phyloP scores from a whole-genome alignment of 441 rosid genomes.

The Erodium texanum region DNA sequence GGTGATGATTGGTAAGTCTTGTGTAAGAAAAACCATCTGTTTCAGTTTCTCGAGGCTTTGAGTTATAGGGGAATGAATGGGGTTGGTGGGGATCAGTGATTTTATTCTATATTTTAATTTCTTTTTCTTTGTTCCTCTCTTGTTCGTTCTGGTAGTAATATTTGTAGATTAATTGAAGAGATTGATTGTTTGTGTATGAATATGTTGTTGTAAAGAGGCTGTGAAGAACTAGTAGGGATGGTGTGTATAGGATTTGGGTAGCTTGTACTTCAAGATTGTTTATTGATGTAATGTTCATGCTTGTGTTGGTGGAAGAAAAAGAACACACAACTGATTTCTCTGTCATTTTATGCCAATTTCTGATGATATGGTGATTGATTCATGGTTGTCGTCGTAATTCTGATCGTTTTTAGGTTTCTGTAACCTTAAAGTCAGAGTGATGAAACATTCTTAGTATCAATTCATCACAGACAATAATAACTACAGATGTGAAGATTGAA shows the following conservation, averaged over 20 bases:
- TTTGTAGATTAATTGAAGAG: slow-evolving; percentile 27
- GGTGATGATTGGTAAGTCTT: neutral
- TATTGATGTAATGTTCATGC: slow-evolving; percentile 8
- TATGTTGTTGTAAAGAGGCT: slow-evolving; percentile 26
- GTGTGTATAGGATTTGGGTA: slow-evolving; percentile 30
- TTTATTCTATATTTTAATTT: neutral
- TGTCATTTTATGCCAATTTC: neutral
- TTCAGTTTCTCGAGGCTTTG: too few relatives aligned
- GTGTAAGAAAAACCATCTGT: slow-evolving; percentile 12
- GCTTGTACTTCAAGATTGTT: slow-evolving; percentile 16
- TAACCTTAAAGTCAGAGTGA: too few relatives aligned
- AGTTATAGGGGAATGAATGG: too few relatives aligned
- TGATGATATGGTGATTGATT: too few relatives aligned
- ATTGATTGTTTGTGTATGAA: slow-evolving; percentile 30
- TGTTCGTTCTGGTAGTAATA: neutral
- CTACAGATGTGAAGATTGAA: too few relatives aligned
- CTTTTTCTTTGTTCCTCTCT: neutral
- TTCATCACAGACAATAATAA: too few relatives aligned
- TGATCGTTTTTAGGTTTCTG: too few relatives aligned
- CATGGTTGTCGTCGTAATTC: too few relatives aligned
- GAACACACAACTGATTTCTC: too few relatives aligned
- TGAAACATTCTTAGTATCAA: too few relatives aligned
- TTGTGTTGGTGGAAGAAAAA: neutral
- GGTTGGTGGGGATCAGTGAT: neutral
- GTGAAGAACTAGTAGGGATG: neutral